phyloP scores from a whole-genome alignment of 2,329 filamentous ascomycete genomes.

The Coleophoma eucalyptorum region DNA sequence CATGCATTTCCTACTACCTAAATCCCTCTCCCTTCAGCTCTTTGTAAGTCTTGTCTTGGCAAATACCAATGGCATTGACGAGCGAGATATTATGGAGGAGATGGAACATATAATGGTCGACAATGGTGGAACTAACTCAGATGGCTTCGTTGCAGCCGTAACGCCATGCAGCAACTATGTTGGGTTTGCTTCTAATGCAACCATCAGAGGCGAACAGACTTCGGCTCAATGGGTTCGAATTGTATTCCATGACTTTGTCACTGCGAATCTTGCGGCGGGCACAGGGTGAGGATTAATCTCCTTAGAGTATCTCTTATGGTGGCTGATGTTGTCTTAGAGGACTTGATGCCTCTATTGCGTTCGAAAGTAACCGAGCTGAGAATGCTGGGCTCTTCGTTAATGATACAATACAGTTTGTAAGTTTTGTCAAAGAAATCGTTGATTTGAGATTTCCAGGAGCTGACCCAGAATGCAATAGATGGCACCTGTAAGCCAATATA shows the following conservation, averaged over 20 bases:
- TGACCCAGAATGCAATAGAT: background rate
- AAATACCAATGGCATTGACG: conserved; percentile 4
- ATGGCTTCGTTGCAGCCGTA: conserved; percentile 5
- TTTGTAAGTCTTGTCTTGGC: background rate
- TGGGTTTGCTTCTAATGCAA: conserved; percentile 3
- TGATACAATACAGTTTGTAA: conserved; percentile 5
- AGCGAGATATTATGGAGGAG: conserved; percentile 8
- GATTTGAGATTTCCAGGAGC: no score
- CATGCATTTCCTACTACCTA: no score
- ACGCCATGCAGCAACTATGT: conserved; percentile 8
- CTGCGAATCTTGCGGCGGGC: conserved; percentile 7
- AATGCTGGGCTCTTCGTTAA: conserved; percentile 13
- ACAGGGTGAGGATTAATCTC: conserved; percentile 8
- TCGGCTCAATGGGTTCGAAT: conserved; percentile 16
- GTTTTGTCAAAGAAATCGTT: background rate
- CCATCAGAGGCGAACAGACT: conserved; percentile 11
- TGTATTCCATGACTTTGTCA: conserved; percentile 15
- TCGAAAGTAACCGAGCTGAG: conserved; percentile 11
- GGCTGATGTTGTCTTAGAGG: conserved; percentile 7
- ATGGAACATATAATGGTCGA: conserved; percentile 10
- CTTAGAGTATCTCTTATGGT: no score
- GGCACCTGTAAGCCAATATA: background rate
- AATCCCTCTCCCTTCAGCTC: background rate
- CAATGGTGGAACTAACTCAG: conserved; percentile 7
- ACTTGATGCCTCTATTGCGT: conserved; percentile 15